Evolutionary conservation across 768 basidiomycete species (phyloP).

Genomic region (Phlebiopsis gigantea): DNA sequence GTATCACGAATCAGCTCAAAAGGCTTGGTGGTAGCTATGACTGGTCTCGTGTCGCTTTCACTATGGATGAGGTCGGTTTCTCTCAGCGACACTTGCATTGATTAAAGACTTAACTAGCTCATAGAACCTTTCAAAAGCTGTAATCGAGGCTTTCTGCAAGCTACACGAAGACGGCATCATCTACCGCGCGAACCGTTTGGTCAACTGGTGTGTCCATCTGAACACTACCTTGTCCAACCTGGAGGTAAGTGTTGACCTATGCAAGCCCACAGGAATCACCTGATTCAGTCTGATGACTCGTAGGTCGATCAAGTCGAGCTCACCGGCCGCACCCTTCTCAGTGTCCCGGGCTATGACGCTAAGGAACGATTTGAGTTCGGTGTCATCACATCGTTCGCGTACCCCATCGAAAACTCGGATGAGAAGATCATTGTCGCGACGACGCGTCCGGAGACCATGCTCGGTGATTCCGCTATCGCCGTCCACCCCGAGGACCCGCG

Average conservation of each 20-base stretch:
- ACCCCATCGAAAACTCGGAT: slow-evolving; percentile 84
- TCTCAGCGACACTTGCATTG: slow-evolving; percentile 15
- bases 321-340: slow-evolving; percentile 76
- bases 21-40: slow-evolving; percentile 92
- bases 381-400: slow-evolving; percentile 93
- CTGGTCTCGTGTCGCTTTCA: slow-evolving; percentile 93
- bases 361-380: slow-evolving; percentile 98
- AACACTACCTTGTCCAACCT: slow-evolving; percentile 98
- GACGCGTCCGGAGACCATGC: slow-evolving; percentile 97
- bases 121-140: slow-evolving; percentile 76
- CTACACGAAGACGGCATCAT: slow-evolving; percentile 89
- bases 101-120: neutral
- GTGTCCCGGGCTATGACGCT: slow-evolving; percentile 90
- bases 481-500: slow-evolving; percentile 91
- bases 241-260: slow-evolving; percentile 40
- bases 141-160: slow-evolving; percentile 85
- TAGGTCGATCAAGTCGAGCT: slow-evolving; percentile 87
- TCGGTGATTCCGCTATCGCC: slow-evolving; percentile 95
- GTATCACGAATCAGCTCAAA: slow-evolving; percentile 85
- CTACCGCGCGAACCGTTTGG: slow-evolving; percentile 93
- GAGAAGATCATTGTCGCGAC: slow-evolving; percentile 93
- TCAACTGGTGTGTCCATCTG: slow-evolving; percentile 95
- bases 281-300: slow-evolving; percentile 28
- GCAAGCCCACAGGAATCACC: slow-evolving; percentile 30
- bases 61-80: slow-evolving; percentile 88